Percentiles rank a stretch among this genome's conserved stretches.
phyloP scores from a whole-genome alignment of 441 rosid genomes.

The Dalechampia spathulata region DNA sequence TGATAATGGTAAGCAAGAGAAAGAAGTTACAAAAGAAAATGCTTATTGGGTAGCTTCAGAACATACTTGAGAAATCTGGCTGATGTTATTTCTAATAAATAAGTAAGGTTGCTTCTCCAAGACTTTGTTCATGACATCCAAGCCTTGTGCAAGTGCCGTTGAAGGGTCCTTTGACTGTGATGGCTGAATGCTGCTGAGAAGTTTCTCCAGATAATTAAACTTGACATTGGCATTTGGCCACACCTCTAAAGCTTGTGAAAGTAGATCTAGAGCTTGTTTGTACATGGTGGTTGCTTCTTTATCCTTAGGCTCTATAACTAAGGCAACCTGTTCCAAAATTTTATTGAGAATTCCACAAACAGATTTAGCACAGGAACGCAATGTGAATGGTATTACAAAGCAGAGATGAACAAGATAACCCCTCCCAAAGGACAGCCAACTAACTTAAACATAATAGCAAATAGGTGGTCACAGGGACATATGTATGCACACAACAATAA shows the following conservation, averaged over 20 bases:
- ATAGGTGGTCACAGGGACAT: background rate
- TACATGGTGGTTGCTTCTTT: conserved; percentile 91
- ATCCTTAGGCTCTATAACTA: conserved; percentile 98
- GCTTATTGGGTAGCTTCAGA: conserved; percentile 10
- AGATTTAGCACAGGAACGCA: background rate
- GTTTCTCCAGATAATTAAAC: conserved; percentile 89
- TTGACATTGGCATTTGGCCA: conserved; percentile 98
- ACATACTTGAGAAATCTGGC: conserved; percentile 85
- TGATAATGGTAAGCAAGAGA: background rate
- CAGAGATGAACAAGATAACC: background rate
- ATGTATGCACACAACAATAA: background rate
- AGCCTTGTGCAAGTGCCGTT: conserved; percentile 89
- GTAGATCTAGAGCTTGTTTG: conserved; percentile 86
- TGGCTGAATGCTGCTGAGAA: conserved; percentile 79
- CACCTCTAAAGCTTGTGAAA: conserved; percentile 95
- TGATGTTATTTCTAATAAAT: conserved; percentile 84
- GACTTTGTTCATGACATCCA: conserved; percentile 98
- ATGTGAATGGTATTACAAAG: background rate
- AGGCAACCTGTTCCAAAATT: conserved; percentile 69
- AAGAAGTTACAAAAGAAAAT: conserved; percentile 12
- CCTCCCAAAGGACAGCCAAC: background rate
- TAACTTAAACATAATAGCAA: background rate
- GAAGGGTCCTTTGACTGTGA: conserved; percentile 96
- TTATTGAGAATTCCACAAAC: background rate
- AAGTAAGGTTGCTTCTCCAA: conserved; percentile 96